Conservation (phyloP, 129 eudicot species). For the Kitagawia praeruptora region DNA sequence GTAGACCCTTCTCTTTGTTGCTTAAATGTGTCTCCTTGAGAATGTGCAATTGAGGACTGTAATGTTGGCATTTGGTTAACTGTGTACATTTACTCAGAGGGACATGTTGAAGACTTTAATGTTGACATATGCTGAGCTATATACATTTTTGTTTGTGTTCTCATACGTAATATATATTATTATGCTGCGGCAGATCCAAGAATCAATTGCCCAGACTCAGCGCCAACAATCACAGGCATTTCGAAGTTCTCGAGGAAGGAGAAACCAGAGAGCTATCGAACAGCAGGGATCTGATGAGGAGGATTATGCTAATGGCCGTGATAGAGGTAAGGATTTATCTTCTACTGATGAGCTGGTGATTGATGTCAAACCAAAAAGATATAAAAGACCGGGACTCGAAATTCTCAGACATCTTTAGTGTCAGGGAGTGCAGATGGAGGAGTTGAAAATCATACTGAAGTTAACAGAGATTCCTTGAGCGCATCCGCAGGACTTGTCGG, state of each 20-base stretch:
- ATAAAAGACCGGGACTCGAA: conserved; percentile 36
- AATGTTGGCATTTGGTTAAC: not conserved
- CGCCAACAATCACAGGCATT: conserved; percentile 32
- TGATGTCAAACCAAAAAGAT: conserved; percentile 26
- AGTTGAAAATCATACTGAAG: conserved; percentile 47
- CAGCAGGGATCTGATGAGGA: no score
- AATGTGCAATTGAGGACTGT: not conserved
- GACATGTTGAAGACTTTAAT: not conserved
- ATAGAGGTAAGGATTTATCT: conserved; percentile 18
- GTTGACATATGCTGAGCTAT: not conserved
- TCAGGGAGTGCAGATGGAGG: conserved; percentile 50
- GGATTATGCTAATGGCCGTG: conserved; percentile 32
- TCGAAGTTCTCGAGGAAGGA: no score
- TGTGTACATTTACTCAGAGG: not conserved
- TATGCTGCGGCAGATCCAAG: conserved; percentile 63
- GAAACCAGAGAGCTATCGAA: no score
- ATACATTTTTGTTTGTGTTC: not conserved
- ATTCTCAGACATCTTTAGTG: conserved; percentile 40
- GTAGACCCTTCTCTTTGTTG: not conserved
- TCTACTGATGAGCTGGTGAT: no score
- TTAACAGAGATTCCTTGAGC: conserved; percentile 32
- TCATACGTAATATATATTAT: not conserved
- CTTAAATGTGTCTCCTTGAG: not conserved
- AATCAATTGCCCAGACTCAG: conserved; percentile 65
- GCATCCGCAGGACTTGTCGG: conserved; percentile 43